Conservation (phyloP, 352 stramenopile species). For the Globisporangium solare region DNA sequence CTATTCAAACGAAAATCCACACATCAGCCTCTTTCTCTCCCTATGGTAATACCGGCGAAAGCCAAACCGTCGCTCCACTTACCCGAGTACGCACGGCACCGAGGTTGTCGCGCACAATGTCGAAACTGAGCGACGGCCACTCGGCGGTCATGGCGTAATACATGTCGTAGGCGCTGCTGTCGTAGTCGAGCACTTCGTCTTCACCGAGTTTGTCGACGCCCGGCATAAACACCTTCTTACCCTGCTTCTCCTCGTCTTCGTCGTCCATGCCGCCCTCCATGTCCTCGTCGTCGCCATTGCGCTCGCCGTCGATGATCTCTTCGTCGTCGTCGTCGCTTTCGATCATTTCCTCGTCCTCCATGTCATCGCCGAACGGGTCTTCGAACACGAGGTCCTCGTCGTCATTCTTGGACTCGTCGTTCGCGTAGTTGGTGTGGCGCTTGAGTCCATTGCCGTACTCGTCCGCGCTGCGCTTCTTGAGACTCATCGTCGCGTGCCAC, state of each 20-base stretch:
- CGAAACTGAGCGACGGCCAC: slow-evolving; percentile 97
- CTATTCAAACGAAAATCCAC: slow-evolving; percentile 11
- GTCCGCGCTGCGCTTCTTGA: slow-evolving; percentile 66
- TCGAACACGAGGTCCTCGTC: slow-evolving; percentile 81
- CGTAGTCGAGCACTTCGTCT: slow-evolving; percentile 97
- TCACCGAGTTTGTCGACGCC: slow-evolving; percentile 87
- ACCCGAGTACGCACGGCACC: slow-evolving; percentile 86
- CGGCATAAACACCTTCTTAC: slow-evolving; percentile 93
- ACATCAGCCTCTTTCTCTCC: background rate
- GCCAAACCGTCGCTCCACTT: background rate
- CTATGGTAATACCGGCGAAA: background rate
- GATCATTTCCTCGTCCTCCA: slow-evolving; percentile 90
- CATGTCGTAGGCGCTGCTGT: slow-evolving; percentile 99
- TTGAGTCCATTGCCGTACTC: slow-evolving; percentile 45
- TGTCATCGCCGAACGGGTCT: slow-evolving; percentile 85
- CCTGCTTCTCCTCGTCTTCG: slow-evolving; percentile 44
- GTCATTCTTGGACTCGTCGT: slow-evolving; percentile 25
- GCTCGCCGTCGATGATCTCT: slow-evolving; percentile 47
- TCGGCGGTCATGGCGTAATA: slow-evolving; percentile 98
- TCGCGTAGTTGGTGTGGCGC: slow-evolving; percentile 34
- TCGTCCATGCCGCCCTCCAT: slow-evolving; percentile 60
- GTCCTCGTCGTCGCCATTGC: slow-evolving; percentile 38
- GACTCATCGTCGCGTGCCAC: slow-evolving; percentile 36
- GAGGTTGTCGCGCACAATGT: slow-evolving; percentile 95
- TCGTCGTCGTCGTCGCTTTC: slow-evolving; percentile 74